phyloP scores from a whole-genome alignment of 129 eudicot genomes.

The Mikania micrantha region DNA sequence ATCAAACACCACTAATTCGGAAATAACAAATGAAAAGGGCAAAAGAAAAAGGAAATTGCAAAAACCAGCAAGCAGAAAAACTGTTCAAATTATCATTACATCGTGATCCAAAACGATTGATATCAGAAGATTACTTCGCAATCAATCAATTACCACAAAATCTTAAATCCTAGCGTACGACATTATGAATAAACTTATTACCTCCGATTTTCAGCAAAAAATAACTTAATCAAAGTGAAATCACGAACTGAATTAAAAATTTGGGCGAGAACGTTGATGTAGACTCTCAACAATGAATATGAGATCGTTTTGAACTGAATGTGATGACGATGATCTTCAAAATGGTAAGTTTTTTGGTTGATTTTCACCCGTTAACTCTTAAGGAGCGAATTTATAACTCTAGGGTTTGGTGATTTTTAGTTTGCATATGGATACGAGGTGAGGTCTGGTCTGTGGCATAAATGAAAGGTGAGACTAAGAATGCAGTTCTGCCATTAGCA shows the following conservation, averaged over 20 bases:
- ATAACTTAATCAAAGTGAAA: not conserved
- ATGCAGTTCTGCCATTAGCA: slow-evolving; percentile 16
- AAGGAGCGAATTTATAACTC: not conserved
- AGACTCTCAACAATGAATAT: not conserved
- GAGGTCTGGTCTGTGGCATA: not conserved
- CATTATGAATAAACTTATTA: slow-evolving; percentile 5
- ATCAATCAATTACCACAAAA: not conserved
- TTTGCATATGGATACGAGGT: not conserved
- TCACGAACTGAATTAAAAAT: not conserved
- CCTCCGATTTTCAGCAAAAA: not conserved
- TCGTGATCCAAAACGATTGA: not conserved
- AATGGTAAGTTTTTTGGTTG: not conserved
- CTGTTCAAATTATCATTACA: not conserved
- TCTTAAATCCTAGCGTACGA: not conserved
- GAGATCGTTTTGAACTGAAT: not conserved
- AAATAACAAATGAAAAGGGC: not conserved
- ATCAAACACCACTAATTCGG: not conserved
- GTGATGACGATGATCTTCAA: not conserved
- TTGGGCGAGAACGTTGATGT: not conserved
- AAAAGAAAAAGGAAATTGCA: not conserved
- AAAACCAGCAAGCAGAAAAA: not conserved
- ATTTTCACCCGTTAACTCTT: not conserved
- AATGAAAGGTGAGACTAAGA: slow-evolving; percentile 6
- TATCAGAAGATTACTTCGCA: not conserved
- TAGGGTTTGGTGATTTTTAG: not conserved